These are phyloP conservation scores for Solanum sejunctum DNA, from an alignment of 257 asterid species.

Conservation along the genomic window DNA sequence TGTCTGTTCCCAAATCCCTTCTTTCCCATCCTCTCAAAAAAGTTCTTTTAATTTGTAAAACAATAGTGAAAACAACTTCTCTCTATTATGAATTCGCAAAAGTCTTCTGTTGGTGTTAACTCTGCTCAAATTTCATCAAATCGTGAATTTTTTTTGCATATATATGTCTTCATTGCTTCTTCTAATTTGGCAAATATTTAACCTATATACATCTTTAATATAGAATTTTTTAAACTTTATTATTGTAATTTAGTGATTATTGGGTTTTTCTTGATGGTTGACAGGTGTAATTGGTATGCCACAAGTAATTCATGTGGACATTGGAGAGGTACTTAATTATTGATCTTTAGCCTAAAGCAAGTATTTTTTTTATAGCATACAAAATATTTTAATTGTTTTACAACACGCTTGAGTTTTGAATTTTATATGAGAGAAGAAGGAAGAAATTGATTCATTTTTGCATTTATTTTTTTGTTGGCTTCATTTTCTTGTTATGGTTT, in stretches of 20 bases:
- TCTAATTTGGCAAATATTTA: not conserved
- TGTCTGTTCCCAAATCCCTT: too few relatives aligned
- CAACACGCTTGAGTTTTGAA: not conserved
- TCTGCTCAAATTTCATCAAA: too few relatives aligned
- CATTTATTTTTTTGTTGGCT: not conserved
- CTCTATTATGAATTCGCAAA: too few relatives aligned
- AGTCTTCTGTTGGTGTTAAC: too few relatives aligned
- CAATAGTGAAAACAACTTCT: too few relatives aligned
- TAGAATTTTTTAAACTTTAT: not conserved
- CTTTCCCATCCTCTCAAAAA: too few relatives aligned
- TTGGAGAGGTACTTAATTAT: conserved; percentile 20
- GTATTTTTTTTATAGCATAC: not conserved
- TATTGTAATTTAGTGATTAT: not conserved
- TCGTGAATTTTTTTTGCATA: conserved; percentile 14
- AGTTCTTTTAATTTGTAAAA: too few relatives aligned
- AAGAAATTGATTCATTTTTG: not conserved
- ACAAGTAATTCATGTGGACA: conserved; percentile 25
- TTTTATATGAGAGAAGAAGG: not conserved
- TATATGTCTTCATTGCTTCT: not conserved
- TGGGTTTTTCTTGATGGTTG: not conserved
- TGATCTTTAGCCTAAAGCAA: not conserved
- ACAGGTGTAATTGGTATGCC: conserved; percentile 25
- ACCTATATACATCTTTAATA: too few relatives aligned
- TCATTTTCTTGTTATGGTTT: not conserved
- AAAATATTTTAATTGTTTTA: too few relatives aligned